phyloP scores from a whole-genome alignment of 192 early-diverging fungal species.

The Mortierella hygrophila region DNA sequence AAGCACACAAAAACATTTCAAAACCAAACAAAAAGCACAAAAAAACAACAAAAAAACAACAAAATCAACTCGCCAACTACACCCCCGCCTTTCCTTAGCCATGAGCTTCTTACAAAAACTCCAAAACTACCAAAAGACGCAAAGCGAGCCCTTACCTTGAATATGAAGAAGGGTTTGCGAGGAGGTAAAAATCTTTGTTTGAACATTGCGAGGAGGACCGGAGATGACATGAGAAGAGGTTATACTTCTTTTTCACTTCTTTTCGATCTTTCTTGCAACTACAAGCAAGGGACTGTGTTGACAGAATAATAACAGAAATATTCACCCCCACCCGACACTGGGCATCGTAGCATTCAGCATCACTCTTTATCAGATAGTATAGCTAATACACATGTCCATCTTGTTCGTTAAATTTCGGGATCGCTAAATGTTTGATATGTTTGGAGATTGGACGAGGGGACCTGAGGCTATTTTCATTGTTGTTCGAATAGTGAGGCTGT shows the following conservation, averaged over 20 bases:
- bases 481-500: too few relatives aligned
- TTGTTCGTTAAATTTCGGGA: not conserved
- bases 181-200: conserved; percentile 25
- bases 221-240: too few relatives aligned
- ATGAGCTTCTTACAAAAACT: conserved; percentile 12
- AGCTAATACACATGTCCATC: not conserved
- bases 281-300: conserved; percentile 14
- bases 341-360: not conserved
- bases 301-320: conserved; percentile 31
- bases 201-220: not conserved
- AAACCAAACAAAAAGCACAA: conserved; percentile 6
- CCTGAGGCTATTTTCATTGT: too few relatives aligned
- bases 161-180: conserved; percentile 39
- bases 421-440: too few relatives aligned
- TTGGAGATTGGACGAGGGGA: too few relatives aligned
- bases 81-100: conserved; percentile 26
- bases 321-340: conserved; percentile 14
- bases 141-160: conserved; percentile 28
- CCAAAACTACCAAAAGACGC: conserved; percentile 29
- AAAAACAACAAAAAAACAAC: conserved; percentile 6
- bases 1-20: conserved; percentile 18
- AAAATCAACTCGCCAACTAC: not conserved
- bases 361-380: not conserved
- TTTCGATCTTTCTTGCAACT: not conserved
- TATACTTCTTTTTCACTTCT: too few relatives aligned